A percentile compares a stretch with the other conserved stretches of the same genome.
phyloP scores from a whole-genome alignment of 192 early-diverging fungal species.

The Linnemannia exigua region DNA sequence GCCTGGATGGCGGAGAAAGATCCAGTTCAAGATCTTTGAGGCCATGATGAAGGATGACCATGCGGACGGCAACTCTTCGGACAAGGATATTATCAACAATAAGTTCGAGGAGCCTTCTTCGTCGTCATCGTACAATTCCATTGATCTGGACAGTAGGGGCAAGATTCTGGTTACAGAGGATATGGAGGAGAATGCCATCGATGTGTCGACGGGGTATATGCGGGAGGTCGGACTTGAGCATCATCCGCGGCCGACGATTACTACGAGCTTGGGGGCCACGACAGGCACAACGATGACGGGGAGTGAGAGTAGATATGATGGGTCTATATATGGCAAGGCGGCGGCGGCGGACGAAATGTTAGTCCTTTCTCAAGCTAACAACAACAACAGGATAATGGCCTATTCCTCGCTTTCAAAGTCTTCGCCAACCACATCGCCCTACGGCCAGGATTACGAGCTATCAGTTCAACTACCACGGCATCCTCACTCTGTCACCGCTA shows the following conservation, averaged over 20 bases:
- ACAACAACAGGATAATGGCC: not conserved
- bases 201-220: conserved; percentile 19
- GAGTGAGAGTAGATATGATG: not conserved
- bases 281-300: no score
- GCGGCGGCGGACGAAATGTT: no score
- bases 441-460: not conserved
- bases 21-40: conserved; percentile 13
- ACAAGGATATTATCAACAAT: conserved; percentile 7
- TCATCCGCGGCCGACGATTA: conserved; percentile 20
- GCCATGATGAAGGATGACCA: conserved; percentile 10
- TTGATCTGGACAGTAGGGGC: conserved; percentile 10
- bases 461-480: not conserved
- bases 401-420: not conserved
- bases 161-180: conserved; percentile 35
- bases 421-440: not conserved
- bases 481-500: not conserved
- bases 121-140: no score
- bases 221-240: conserved; percentile 4
- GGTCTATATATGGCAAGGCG: not conserved
- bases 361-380: not conserved
- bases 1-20: conserved; percentile 17
- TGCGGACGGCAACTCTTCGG: not conserved
- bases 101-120: conserved; percentile 25
- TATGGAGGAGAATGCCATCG: conserved; percentile 14
- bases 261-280: not conserved